Evolutionary conservation across 768 basidiomycete genomes (phyloP), one percentile per base, ranked within the genome.

Genomic region (Termitomyces sp.): DNA sequence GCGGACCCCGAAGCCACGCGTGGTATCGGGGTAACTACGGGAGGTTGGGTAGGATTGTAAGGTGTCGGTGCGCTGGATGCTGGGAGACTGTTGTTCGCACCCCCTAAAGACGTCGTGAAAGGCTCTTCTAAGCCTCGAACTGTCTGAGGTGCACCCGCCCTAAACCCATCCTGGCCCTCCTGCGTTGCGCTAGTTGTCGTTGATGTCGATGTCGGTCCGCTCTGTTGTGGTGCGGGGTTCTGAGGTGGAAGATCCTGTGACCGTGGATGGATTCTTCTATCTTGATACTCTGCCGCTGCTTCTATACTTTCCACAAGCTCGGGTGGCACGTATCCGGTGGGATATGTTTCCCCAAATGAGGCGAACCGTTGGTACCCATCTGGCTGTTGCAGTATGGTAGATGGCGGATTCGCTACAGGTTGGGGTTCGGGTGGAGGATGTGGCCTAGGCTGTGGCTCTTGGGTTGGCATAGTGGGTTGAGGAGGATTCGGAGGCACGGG

Each of bases 301-400:
- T 50, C 50, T 8, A 41, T 42, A 60, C n/a, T 61, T 41, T 32
- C 54, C 29, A 53, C 56, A 7, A 52, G 47, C 17, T 29, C 56
- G 10, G 62, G 56, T 23, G 54, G 53, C 27, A 65, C 64, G 42
- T 61, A 63, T 19, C 62, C 64, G 19, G 47, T 53, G 1, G 62
- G 62, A 45, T 41, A 65, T 10, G 54, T 52, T 38, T 56, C 53
- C 16, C 58, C 50, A 3, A 4, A n/a, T 19, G 56, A n/a, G 16
- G 29, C 11, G 17, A 57, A 52, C 5, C 11, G 43, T 16, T 38
- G 34, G n/a, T 7, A 38, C 1, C 35, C 50, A 40, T 52, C 42
- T 43, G 52, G 45, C 0, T 50, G 17, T 23, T 54, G 38, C 31
- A 49, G 19, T 11, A 32, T n/a, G 12, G 27, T 27, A 9, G 54